A percentile compares a stretch with the other conserved stretches of the same genome.
phyloP scores from a whole-genome alignment of 345 rosid species.

The Rhodamnia argentea region DNA sequence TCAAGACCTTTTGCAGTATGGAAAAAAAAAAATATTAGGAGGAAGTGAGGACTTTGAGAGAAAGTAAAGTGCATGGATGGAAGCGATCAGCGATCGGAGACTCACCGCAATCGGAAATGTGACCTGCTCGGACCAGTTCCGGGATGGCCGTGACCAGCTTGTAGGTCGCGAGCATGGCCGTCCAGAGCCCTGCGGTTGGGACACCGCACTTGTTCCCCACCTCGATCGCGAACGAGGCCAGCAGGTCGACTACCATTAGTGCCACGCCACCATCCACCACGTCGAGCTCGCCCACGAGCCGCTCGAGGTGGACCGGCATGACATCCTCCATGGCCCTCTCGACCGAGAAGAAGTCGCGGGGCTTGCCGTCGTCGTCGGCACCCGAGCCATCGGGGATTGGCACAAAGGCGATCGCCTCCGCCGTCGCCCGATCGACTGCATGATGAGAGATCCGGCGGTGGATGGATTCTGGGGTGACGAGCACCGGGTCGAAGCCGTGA shows the following conservation, averaged over 20 bases:
- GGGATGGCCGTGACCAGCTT: constrained; percentile 54
- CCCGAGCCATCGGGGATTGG: constrained; percentile 36
- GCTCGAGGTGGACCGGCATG: constrained; percentile 54
- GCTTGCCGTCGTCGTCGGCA: not conserved
- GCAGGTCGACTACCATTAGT: constrained; percentile 57
- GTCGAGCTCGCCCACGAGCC: constrained; percentile 10
- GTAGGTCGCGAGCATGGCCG: constrained; percentile 58
- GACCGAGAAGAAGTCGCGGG: constrained; percentile 48
- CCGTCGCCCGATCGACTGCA: not conserved
- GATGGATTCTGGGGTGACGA: constrained; percentile 46
- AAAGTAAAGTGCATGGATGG: not conserved
- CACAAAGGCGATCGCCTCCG: constrained; percentile 10
- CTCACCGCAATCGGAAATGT: constrained; percentile 47
- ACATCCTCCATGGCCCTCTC: constrained; percentile 49
- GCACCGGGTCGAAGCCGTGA: constrained; percentile 37
- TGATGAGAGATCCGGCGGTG: constrained; percentile 24
- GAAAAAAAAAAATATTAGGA: not conserved
- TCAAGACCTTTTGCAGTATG: too few species aligned
- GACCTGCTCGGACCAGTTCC: constrained; percentile 29
- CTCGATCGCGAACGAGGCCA: constrained; percentile 57
- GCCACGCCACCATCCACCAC: constrained; percentile 15
- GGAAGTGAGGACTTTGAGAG: not conserved
- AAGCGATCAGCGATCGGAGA: not conserved
- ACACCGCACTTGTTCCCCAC: constrained; percentile 47
- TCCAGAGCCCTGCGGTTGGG: constrained; percentile 66